A percentile compares a stretch with the other conserved stretches of the same genome.
phyloP scores from a whole-genome alignment of 140 eudicot species.

The Flaveria floridana region DNA sequence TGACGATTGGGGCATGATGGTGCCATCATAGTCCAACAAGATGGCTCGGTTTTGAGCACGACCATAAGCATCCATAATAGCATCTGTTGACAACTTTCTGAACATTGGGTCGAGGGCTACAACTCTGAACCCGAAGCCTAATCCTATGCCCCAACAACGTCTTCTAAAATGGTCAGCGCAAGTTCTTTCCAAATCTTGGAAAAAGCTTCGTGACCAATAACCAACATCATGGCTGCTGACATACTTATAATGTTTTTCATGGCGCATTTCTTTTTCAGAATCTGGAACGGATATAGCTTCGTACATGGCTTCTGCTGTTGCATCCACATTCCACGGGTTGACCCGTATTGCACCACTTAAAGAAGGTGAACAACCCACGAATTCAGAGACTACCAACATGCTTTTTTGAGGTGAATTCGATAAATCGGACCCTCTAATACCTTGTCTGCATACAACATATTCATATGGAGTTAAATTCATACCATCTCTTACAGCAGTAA shows the following conservation, averaged over 20 bases:
- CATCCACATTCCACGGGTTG: constrained; percentile 63
- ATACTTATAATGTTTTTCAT: constrained; percentile 53
- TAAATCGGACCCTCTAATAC: constrained; percentile 37
- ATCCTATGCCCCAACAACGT: constrained; percentile 56
- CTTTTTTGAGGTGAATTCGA: constrained; percentile 44
- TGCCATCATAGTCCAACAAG: constrained; percentile 54
- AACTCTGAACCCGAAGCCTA: constrained; percentile 53
- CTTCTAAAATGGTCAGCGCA: constrained; percentile 50
- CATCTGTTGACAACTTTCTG: constrained; percentile 40
- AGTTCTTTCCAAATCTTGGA: constrained; percentile 53
- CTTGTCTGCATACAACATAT: constrained; percentile 52
- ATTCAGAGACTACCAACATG: constrained; percentile 57
- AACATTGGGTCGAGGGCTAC: constrained; percentile 62
- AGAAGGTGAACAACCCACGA: constrained; percentile 59
- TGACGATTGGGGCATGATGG: constrained; percentile 46
- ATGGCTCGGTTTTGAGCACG: constrained; percentile 44
- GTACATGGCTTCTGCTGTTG: constrained; percentile 57
- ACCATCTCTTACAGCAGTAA: constrained; percentile 48
- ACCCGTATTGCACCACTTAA: constrained; percentile 61
- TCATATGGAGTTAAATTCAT: constrained; percentile 54
- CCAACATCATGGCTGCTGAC: constrained; percentile 54
- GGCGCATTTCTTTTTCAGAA: constrained; percentile 54
- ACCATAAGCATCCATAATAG: constrained; percentile 40
- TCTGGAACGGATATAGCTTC: constrained; percentile 49
- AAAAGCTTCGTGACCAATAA: constrained; percentile 53